Conservation (phyloP, 495 filamentous ascomycete genomes). For the Penicillium paradoxum region DNA sequence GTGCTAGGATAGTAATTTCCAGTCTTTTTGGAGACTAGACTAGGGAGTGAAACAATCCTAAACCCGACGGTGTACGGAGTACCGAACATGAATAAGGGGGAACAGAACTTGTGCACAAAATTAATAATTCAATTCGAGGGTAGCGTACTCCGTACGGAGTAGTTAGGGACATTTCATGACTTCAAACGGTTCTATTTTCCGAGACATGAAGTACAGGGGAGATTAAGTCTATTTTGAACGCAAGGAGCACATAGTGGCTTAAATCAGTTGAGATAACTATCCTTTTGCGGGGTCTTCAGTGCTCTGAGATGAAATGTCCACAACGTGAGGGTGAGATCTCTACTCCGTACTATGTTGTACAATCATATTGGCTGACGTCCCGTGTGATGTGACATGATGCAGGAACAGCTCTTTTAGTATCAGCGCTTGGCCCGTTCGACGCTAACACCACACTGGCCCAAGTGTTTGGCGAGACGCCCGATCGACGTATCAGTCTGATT, state of each 20-base stretch:
- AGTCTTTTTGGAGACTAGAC: no score
- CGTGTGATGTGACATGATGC: slow-evolving; percentile 5
- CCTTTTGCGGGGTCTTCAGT: no score
- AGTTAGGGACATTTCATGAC: not conserved
- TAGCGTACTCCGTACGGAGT: no score
- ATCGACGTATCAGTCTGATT: slow-evolving; percentile 5
- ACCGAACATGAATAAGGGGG: not conserved
- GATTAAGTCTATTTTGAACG: not conserved
- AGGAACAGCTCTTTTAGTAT: not conserved
- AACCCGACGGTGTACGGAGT: not conserved
- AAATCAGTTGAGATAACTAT: no score
- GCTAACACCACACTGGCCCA: slow-evolving; percentile 22
- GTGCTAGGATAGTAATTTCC: no score
- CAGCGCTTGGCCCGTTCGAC: slow-evolving; percentile 15
- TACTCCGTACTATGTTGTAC: not conserved
- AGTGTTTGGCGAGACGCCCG: slow-evolving; percentile 14
- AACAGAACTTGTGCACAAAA: no score
- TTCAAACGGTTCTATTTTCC: not conserved
- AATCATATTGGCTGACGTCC: slow-evolving; percentile 4
- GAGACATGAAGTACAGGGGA: not conserved
- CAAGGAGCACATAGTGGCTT: not conserved
- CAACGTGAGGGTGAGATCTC: not conserved
- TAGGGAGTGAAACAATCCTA: not conserved
- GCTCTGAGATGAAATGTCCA: not conserved
- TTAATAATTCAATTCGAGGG: no score